A percentile compares a stretch with the other conserved stretches of the same genome.
Conservation (phyloP, 371 early-diverging fungal genomes). For the Haplosporangium sp. region DNA sequence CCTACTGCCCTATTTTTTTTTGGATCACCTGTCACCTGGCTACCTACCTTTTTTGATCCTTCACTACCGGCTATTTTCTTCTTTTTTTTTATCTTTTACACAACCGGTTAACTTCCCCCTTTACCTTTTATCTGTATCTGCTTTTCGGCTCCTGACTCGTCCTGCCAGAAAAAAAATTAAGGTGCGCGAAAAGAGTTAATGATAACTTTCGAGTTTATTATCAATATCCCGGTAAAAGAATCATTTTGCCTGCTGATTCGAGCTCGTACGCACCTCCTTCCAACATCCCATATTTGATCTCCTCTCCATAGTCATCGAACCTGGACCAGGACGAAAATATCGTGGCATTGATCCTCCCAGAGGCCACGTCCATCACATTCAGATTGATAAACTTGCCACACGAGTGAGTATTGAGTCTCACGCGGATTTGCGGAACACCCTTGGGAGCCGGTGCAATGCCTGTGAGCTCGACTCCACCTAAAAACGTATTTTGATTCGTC, state of each 20-base stretch:
- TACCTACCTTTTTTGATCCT: too few relatives aligned
- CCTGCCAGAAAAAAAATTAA: conserved; percentile 7
- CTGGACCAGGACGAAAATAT: neutral
- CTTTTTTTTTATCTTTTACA: conserved; percentile 4
- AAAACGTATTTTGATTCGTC: conserved; percentile 82
- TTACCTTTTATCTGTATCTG: neutral
- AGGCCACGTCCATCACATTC: conserved; percentile 19
- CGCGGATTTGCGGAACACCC: conserved; percentile 91
- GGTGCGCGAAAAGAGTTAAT: neutral
- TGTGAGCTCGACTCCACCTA: conserved; percentile 86
- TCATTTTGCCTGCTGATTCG: conserved; percentile 8
- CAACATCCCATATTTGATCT: conserved; percentile 4
- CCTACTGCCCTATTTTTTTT: too few relatives aligned
- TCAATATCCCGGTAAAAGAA: conserved; percentile 8
- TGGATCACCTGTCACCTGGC: too few relatives aligned
- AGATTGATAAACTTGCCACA: conserved; percentile 72
- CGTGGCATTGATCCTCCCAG: conserved; percentile 16
- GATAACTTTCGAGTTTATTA: neutral
- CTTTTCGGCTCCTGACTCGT: conserved; percentile 3
- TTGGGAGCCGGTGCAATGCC: conserved; percentile 87
- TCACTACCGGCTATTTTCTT: too few relatives aligned
- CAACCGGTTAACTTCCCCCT: conserved; percentile 3
- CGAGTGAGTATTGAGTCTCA: conserved; percentile 86
- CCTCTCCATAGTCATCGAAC: neutral
- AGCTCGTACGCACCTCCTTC: conserved; percentile 1